A percentile compares a stretch with the other conserved stretches of the same genome.
Conservation (phyloP, 2,329 filamentous ascomycete species). For the Stachybotrys chlorohalonatus region DNA sequence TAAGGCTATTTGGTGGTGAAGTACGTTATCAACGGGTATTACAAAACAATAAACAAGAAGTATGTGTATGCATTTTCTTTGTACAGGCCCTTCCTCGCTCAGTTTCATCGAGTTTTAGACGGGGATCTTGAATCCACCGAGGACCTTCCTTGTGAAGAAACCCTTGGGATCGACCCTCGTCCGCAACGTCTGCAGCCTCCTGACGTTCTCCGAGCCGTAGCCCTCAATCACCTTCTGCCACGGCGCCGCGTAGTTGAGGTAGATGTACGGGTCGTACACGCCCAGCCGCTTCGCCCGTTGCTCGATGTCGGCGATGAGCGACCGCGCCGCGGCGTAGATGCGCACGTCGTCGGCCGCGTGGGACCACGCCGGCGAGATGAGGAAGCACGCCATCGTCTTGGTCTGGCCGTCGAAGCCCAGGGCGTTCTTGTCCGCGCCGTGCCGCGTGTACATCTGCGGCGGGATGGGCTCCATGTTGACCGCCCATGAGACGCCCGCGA, state of each 20-base stretch:
- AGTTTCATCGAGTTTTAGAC: background rate
- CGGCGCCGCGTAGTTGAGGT: background rate
- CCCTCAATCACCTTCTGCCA: slow-evolving; percentile 1
- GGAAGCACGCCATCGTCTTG: background rate
- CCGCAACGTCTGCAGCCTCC: background rate
- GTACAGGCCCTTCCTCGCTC: too few species aligned
- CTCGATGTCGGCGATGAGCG: background rate
- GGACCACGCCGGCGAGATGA: background rate
- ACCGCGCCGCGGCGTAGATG: background rate
- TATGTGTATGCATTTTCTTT: too few species aligned
- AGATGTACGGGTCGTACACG: background rate
- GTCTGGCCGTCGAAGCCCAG: background rate
- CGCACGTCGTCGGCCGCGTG: background rate
- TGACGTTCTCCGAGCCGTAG: background rate
- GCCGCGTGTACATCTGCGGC: background rate
- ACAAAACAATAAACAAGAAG: too few species aligned
- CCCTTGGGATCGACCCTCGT: background rate
- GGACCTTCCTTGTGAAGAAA: background rate
- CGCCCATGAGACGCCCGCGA: background rate
- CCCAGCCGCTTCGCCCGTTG: background rate
- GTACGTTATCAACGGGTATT: too few species aligned
- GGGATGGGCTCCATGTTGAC: background rate
- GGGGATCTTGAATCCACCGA: background rate
- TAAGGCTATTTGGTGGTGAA: too few species aligned
- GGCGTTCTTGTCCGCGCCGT: background rate